These are phyloP conservation scores for Colletotrichum scovillei DNA, from an alignment of 2,329 filamentous ascomycete species.

Conservation along the genomic window DNA sequence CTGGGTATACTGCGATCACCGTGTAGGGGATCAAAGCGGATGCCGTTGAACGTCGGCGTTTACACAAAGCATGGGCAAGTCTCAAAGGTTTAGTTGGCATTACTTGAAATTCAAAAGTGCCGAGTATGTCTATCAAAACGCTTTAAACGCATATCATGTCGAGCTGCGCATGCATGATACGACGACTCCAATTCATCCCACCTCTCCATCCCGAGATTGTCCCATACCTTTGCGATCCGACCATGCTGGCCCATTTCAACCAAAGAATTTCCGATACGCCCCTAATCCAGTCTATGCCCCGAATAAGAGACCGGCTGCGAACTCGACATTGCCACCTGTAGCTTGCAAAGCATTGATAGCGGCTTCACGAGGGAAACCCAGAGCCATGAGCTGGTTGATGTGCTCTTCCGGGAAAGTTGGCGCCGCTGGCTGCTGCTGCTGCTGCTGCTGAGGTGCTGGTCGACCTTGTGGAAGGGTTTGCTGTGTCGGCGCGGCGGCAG, in stretches of 20 bases:
- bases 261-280: neutral
- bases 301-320: constrained; percentile 85
- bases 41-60: neutral
- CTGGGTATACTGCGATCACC: neutral
- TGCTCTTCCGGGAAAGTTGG: constrained; percentile 68
- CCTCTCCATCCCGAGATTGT: neutral
- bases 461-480: constrained; percentile 38
- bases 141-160: constrained; percentile 2
- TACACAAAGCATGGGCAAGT: neutral
- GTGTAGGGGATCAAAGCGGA: neutral
- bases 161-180: neutral
- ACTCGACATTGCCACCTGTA: constrained; percentile 86
- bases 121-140: constrained; percentile 6
- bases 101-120: neutral
- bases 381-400: constrained; percentile 79
- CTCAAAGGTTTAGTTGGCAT: neutral
- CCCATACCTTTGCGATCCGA: neutral
- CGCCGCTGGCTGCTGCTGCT: constrained; percentile 41
- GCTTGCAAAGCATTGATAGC: constrained; percentile 86
- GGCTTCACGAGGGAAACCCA: constrained; percentile 82
- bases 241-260: neutral
- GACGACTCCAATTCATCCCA: constrained; percentile 20
- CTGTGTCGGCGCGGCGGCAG: constrained; percentile 38
- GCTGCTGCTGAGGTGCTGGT: constrained; percentile 42
- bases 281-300: constrained; percentile 48